Evolutionary conservation across 129 eudicot genomes (phyloP), one percentile per base, ranked within the genome.

Genomic region (Silybum marianum): DNA sequence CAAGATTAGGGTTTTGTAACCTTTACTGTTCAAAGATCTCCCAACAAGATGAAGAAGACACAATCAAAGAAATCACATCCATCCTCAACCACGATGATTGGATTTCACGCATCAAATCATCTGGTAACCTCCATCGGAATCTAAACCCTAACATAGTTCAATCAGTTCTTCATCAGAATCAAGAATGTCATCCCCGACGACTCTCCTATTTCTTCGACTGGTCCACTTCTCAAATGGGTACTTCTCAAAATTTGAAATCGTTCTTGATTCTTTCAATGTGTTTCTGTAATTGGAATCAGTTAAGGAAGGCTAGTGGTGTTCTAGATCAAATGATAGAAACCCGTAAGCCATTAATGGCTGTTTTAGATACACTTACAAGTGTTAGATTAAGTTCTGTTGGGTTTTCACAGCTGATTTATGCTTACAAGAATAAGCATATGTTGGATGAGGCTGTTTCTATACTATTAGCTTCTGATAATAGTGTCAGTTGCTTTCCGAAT

Each of bases 151-250:
- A 89, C 77, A 85, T 93, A 78, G 77, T 91, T 16, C 78, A 80
- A 54, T 88, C 92, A 13, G 91, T 93, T 73, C 91, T 93, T 67
- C 80, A 25, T 25, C 81, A 79, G 23, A 86, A 86, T 72, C 84
- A 80, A 54, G 34, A 80, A 13, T 78, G 62, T 36, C 81, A 91
- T 21, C 92, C 97, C 34, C 72, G 75, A 79, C 78, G 85, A 30
- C 90, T 91, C 21, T 81, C 80, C 11, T 86, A 85, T 62, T 91
- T 93, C 91, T 93, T 93, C 86, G 51, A 51, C 62, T 93, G 94
- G 92, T 86, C 94, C 4, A 22, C 60, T 75, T 25, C 78, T 63
- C 84, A 85, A 83, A 80, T 86, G 88, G 91, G 91, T 89, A 84
- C 74, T 34, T 26, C 89, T 88, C 96, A 84, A n/a, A 84, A 51